Conservation (phyloP, 139 green algal species). For the Trebouxia sp. region DNA sequence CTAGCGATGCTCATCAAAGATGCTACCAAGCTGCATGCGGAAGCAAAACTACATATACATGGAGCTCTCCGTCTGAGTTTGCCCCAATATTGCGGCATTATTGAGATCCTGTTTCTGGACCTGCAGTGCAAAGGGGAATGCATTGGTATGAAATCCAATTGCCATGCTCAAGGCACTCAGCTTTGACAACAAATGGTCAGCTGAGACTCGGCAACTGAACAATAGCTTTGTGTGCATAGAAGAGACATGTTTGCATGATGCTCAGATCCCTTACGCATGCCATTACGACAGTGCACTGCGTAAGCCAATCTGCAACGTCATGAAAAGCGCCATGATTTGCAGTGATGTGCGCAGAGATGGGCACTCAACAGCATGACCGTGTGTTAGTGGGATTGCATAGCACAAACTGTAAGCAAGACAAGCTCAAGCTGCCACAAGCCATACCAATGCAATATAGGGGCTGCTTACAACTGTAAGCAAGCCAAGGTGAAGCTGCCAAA, state of each 20-base stretch:
- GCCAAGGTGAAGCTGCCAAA: not conserved
- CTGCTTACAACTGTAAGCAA: not conserved
- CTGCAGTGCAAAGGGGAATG: not conserved
- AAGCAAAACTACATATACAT: not conserved
- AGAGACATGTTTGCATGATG: not conserved
- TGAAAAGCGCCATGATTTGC: no score
- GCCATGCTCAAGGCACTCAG: no score
- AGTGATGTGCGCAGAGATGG: not conserved
- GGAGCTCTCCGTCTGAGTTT: conserved; percentile 7
- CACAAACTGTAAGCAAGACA: no score
- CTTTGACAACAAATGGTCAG: no score
- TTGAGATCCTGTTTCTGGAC: conserved; percentile 18
- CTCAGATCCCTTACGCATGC: not conserved
- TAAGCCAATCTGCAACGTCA: no score
- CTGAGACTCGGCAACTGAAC: no score
- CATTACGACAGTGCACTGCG: not conserved
- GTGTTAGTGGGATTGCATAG: no score
- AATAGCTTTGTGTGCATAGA: no score
- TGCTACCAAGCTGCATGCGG: no score
- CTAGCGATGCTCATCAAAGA: no score
- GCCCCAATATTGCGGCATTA: conserved; percentile 3
- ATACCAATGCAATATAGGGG: not conserved
- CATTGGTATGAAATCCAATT: no score
- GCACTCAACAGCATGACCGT: not conserved
- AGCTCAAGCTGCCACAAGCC: no score